phyloP scores from a whole-genome alignment of 2,329 filamentous ascomycete species.

The Neofusicoccum umdonicola region DNA sequence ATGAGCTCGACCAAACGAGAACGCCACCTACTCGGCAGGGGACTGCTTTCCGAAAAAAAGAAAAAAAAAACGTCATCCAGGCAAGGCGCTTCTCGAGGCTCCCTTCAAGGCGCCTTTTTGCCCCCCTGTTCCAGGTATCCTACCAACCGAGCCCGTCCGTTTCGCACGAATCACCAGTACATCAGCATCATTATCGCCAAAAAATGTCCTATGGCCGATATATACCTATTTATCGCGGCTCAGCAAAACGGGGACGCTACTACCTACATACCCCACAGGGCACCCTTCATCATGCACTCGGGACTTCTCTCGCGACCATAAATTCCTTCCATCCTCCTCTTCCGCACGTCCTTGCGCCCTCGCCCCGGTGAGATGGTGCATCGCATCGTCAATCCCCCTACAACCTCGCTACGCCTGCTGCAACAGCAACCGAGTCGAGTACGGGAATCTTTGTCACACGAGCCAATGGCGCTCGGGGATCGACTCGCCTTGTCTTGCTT shows the following conservation, averaged over 20 bases:
- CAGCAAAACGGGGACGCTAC: neutral
- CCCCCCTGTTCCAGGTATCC: neutral
- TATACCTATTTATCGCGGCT: neutral
- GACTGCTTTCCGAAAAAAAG: too few relatives aligned
- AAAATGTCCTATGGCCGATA: neutral
- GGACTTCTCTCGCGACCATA: too few relatives aligned
- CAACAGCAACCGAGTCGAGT: neutral
- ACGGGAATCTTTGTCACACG: neutral
- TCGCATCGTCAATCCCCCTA: neutral
- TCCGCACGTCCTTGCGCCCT: too few relatives aligned
- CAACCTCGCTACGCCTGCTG: neutral
- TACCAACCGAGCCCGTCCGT: neutral
- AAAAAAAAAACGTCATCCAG: neutral
- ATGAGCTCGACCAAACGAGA: too few relatives aligned
- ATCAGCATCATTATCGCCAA: neutral
- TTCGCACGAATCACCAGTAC: neutral
- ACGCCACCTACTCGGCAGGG: too few relatives aligned
- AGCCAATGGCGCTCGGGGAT: neutral
- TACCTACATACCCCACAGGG: neutral
- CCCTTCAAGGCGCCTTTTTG: neutral
- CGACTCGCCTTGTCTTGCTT: neutral
- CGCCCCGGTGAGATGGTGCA: too few relatives aligned
- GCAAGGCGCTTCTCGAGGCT: neutral
- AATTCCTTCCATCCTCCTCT: neutral
- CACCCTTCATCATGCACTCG: neutral